Percentiles rank a stretch among this genome's conserved stretches.
Conservation (phyloP, 345 rosid genomes). For the Eucalyptus viminalis region DNA sequence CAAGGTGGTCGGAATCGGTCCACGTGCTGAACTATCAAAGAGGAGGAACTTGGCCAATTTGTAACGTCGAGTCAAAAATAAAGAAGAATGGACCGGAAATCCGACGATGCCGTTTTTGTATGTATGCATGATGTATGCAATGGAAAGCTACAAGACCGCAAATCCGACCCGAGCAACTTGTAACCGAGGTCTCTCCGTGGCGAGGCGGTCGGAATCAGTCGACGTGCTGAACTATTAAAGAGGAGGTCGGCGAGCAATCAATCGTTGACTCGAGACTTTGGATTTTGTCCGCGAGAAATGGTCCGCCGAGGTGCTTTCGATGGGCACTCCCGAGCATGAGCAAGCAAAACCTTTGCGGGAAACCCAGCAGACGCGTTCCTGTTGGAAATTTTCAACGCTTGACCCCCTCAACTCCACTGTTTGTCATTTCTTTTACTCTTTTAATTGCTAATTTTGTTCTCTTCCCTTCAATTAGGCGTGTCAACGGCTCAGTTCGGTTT, state of each 20-base stretch:
- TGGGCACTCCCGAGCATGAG: background rate
- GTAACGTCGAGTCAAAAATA: background rate
- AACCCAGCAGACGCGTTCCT: background rate
- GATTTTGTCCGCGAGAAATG: background rate
- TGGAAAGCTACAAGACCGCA: background rate
- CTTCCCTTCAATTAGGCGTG: background rate
- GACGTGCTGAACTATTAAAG: background rate
- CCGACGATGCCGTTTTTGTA: background rate
- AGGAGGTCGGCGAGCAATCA: background rate
- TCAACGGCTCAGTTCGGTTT: rapidly evolving
- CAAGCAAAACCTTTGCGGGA: background rate
- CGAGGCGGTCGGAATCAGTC: background rate
- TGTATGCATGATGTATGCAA: background rate
- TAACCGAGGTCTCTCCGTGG: background rate
- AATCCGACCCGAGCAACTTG: background rate
- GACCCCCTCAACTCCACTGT: background rate
- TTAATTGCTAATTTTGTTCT: background rate
- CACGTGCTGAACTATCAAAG: background rate
- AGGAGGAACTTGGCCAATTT: background rate
- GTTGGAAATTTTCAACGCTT: background rate
- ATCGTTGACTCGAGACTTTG: background rate
- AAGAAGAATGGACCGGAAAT: background rate
- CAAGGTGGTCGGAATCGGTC: background rate
- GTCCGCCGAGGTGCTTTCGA: background rate
- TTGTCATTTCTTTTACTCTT: rapidly evolving